phyloP scores from a whole-genome alignment of 345 rosid genomes.

The Lepidium didymum region DNA sequence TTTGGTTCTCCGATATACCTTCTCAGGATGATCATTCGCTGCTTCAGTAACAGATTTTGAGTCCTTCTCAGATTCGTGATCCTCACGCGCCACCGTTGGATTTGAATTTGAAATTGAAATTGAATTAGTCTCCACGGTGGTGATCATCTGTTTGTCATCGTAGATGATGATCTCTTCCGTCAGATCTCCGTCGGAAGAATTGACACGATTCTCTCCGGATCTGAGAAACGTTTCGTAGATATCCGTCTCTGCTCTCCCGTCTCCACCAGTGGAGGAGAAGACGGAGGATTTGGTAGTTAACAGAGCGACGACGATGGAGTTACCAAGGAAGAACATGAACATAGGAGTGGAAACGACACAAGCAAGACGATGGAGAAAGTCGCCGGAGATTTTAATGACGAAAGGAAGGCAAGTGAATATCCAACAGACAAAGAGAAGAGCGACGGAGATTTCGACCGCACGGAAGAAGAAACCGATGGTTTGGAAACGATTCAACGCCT shows the following conservation, averaged over 20 bases:
- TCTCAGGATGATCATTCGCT: slow-evolving; percentile 3
- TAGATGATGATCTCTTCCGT: slow-evolving; percentile 37
- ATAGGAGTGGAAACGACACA: slow-evolving; percentile 41
- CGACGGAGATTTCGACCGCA: slow-evolving; percentile 9
- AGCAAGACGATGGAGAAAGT: slow-evolving; percentile 35
- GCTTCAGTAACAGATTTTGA: neutral
- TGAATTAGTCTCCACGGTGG: neutral
- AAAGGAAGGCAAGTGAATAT: slow-evolving; percentile 44
- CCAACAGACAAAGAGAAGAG: slow-evolving; percentile 42
- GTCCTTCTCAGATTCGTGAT: neutral
- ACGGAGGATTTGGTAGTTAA: slow-evolving; percentile 46
- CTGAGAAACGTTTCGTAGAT: slow-evolving; percentile 39
- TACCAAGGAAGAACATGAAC: slow-evolving; percentile 52
- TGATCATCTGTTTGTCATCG: slow-evolving; percentile 21
- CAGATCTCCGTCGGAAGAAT: neutral
- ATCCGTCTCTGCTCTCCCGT: slow-evolving; percentile 28
- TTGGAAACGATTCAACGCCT: slow-evolving; percentile 21
- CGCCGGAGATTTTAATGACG: slow-evolving; percentile 37
- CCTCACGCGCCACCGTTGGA: slow-evolving; percentile 16
- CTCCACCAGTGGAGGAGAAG: slow-evolving; percentile 16
- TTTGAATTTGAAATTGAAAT: neutral
- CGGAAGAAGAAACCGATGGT: slow-evolving; percentile 38
- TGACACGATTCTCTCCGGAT: slow-evolving; percentile 25
- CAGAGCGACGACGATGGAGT: slow-evolving; percentile 52
- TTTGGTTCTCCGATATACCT: slow-evolving; percentile 31